phyloP scores from a whole-genome alignment of 2,329 filamentous ascomycete species.

The Pseudopyricularia cyperi region DNA sequence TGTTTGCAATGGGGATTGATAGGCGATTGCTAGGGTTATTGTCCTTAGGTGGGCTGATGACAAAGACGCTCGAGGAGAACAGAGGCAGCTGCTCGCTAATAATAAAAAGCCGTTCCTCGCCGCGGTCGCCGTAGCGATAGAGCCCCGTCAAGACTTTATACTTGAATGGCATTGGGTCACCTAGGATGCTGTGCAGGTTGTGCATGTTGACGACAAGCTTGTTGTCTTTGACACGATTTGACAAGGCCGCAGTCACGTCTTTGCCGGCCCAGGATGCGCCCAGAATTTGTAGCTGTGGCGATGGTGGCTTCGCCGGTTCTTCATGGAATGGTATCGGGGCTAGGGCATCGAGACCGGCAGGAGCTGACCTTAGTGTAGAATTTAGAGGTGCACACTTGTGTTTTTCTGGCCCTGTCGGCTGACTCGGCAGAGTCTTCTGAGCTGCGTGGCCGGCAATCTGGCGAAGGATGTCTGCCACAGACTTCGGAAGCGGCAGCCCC shows the following conservation, averaged over 20 bases:
- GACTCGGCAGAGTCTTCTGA: not conserved
- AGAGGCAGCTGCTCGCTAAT: not conserved
- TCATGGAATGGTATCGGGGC: not conserved
- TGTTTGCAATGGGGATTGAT: not conserved
- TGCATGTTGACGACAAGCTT: not conserved
- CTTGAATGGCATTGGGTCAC: conserved; percentile 1
- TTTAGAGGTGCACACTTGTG: not conserved
- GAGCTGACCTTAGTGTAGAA: not conserved
- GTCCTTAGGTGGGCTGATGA: not conserved
- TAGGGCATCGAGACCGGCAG: not conserved
- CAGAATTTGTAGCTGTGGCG: not conserved
- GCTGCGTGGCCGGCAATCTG: not conserved
- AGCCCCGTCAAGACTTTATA: not conserved
- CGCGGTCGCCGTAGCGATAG: not conserved
- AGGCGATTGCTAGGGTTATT: not conserved
- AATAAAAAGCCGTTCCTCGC: not conserved
- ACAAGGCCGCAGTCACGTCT: not conserved
- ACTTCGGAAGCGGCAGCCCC: not conserved
- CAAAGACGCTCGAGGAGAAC: not conserved
- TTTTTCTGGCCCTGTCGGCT: not conserved
- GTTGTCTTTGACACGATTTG: not conserved
- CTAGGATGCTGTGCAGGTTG: not conserved
- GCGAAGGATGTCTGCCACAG: not conserved
- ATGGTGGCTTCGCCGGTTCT: not conserved
- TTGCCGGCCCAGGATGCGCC: not conserved